Base-by-base conservation (phyloP, 106 monocot genomes). In the Amphibolis antarctica region DNA sequence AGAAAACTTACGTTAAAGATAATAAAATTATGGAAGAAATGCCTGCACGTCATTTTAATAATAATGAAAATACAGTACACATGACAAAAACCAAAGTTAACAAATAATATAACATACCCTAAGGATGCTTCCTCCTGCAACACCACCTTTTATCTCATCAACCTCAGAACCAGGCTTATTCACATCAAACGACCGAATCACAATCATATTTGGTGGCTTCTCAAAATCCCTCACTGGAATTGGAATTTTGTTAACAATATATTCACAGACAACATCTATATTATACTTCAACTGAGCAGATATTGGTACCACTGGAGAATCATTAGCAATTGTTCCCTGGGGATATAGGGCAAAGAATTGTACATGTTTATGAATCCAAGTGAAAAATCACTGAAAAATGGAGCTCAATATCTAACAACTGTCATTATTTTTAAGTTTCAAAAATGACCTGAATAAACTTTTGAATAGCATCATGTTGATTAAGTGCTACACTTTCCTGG, bases 121-220 rank as follows among this genome's bases (percentile, higher is more conserved):
- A 6, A 92, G 84, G 20, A 87, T 92, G 60, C 87, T 91, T 71
- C 82, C 82, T 57, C 83, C 81, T 48, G 83, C 82, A 72, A 93
- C 93, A 25, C 93, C 93, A 62, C 93, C 93, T 61, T 85, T 88
- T 53, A 88, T 85, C 54, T 93, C 88, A 75, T 93, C 88, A 68
- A 93, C 92, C 74, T 93, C 93, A 58, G 89, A 93, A 18, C 93
- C 93, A 70, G 93, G 93, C 59, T 93, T 93, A 46, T 93, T 93
- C 25, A 93, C 93, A 75, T 93, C 93, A 71, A 93, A 93, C 18
- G 93, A 93, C 20, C 93, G 80, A 72, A 93, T 93, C 15, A 93
- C 88, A 50, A 89, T 93, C 93, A 93, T 93, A 64, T 86, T 88
- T 59, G 93, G 88, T 0, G 93, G 85, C 53, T 80, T 79, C 21